Conservation (phyloP, 176 grass and related monocot genomes). For the Ensete glaucum region DNA sequence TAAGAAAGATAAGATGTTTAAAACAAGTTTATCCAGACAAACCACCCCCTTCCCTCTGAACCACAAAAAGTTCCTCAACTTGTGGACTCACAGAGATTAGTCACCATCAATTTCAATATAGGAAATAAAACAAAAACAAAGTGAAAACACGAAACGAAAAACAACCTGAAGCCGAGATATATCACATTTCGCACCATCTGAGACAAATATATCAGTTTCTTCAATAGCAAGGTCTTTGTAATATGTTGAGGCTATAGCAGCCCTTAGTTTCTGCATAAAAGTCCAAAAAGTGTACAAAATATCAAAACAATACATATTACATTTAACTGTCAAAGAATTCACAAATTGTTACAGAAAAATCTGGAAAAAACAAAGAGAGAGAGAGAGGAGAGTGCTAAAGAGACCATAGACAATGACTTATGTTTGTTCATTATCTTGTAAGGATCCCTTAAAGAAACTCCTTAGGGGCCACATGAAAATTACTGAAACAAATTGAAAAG, state of each 20-base stretch:
- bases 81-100: not conserved
- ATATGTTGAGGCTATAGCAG: slow-evolving; percentile 64
- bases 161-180: slow-evolving; percentile 78
- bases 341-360: not conserved
- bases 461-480: too few relatives aligned
- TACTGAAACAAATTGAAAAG: too few relatives aligned
- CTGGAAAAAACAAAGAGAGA: not conserved
- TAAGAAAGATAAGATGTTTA: not conserved
- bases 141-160: not conserved
- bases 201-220: slow-evolving; percentile 79
- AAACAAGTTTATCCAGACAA: not conserved
- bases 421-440: not conserved
- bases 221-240: slow-evolving; percentile 72
- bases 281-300: not conserved
- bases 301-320: too few relatives aligned
- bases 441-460: not conserved
- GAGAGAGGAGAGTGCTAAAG: too few relatives aligned
- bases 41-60: not conserved
- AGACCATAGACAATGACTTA: too few relatives aligned
- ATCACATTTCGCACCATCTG: slow-evolving; percentile 92
- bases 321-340: too few relatives aligned
- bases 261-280: slow-evolving; percentile 63
- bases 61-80: not conserved
- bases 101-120: not conserved
- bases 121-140: not conserved